Conservation (phyloP, 345 rosid genomes). For the Leavenworthia alabamica region DNA sequence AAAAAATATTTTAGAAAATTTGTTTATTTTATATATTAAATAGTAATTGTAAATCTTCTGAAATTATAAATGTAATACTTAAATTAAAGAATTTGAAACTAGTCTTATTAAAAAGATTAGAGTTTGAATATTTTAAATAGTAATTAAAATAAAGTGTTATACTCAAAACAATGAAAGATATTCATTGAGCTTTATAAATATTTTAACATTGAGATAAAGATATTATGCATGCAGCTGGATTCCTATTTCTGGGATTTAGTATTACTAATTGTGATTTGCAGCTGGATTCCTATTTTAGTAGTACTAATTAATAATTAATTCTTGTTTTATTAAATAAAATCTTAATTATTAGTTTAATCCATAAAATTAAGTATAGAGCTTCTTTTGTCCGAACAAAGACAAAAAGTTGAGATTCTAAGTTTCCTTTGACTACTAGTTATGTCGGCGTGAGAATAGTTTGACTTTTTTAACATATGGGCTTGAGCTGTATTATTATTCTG, state of each 20-base stretch:
- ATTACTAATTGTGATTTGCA: too few relatives aligned
- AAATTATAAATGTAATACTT: too few relatives aligned
- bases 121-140: too few relatives aligned
- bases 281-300: conserved; percentile 10
- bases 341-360: conserved; percentile 25
- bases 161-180: conserved; percentile 19
- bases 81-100: too few relatives aligned
- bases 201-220: conserved; percentile 9
- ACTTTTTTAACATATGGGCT: background rate
- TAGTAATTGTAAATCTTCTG: too few relatives aligned
- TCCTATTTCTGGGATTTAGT: too few relatives aligned
- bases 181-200: conserved; percentile 11
- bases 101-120: too few relatives aligned
- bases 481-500: background rate
- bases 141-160: background rate
- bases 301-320: background rate
- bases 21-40: too few relatives aligned
- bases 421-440: conserved; percentile 7
- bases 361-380: conserved; percentile 18
- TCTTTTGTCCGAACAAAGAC: conserved; percentile 14
- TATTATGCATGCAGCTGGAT: conserved; percentile 26
- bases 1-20: background rate
- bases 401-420: background rate
- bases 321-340: background rate
- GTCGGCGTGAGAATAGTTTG: conserved; percentile 20